Percentiles rank a stretch among this genome's conserved stretches.
These are phyloP conservation scores for Eucalyptus paniculata DNA, from an alignment of 345 rosid genomes.

Conservation along the genomic window DNA sequence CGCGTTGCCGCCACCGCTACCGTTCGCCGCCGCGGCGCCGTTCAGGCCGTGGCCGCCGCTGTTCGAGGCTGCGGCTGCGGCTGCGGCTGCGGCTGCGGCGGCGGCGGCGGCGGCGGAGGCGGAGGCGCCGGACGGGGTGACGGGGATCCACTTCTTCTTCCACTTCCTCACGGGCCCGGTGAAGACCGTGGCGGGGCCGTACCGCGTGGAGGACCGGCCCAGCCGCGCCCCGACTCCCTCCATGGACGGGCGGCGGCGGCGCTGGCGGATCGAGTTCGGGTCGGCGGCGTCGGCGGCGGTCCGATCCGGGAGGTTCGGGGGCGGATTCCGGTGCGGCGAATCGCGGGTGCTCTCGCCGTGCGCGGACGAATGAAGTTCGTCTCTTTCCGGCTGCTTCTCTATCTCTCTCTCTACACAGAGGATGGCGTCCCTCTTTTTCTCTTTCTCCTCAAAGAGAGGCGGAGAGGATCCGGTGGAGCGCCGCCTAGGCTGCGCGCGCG, in stretches of 20 bases:
- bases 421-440: background rate
- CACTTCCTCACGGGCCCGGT: slow-evolving; percentile 93
- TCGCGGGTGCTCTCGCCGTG: background rate
- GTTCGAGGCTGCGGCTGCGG: slow-evolving; percentile 6
- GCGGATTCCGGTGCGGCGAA: background rate
- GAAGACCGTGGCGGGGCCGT: slow-evolving; percentile 94
- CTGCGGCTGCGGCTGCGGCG: background rate
- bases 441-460: background rate
- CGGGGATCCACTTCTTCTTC: slow-evolving; percentile 97
- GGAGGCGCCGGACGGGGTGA: slow-evolving; percentile 34
- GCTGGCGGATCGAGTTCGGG: background rate
- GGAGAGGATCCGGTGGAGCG: background rate
- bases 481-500: background rate
- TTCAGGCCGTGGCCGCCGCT: background rate
- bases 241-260: slow-evolving; percentile 18
- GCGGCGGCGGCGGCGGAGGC: background rate
- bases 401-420: background rate
- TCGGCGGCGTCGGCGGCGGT: background rate
- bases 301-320: background rate
- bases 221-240: slow-evolving; percentile 97
- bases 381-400: background rate
- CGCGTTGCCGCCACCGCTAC: slow-evolving; percentile 22
- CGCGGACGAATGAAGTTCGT: background rate
- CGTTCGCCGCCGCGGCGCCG: slow-evolving; percentile 10
- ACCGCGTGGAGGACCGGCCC: slow-evolving; percentile 95